phyloP scores from a whole-genome alignment of 2,329 filamentous ascomycete species.

The Tolypocladium tropicale region DNA sequence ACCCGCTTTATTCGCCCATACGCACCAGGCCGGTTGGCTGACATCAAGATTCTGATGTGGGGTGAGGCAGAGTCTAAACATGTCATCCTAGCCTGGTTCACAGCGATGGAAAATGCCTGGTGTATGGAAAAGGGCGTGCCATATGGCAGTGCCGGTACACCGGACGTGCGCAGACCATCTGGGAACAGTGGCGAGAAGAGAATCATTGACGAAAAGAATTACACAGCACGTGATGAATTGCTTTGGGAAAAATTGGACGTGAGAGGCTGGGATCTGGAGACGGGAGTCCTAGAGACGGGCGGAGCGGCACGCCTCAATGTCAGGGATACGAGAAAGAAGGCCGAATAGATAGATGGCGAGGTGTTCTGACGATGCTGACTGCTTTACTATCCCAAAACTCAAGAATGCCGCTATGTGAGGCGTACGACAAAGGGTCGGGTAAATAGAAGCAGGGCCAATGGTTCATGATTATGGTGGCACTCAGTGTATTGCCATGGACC shows the following conservation, averaged over 20 bases:
- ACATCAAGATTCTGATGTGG: conserved; percentile 26
- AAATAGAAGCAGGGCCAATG: too few relatives aligned
- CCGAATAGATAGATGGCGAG: neutral
- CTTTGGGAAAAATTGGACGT: conserved; percentile 17
- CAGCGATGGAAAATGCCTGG: conserved; percentile 26
- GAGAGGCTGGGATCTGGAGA: conserved; percentile 23
- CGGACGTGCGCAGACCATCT: neutral
- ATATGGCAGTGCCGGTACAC: conserved; percentile 7
- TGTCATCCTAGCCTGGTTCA: conserved; percentile 25
- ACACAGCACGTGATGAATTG: conserved; percentile 5
- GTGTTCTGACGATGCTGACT: neutral
- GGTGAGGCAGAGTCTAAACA: conserved; percentile 16
- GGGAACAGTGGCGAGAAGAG: neutral
- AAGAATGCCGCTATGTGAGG: too few relatives aligned
- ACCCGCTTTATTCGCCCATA: conserved; percentile 19
- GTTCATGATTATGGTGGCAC: too few relatives aligned
- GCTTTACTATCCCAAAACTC: too few relatives aligned
- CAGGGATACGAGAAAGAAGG: neutral
- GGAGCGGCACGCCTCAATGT: conserved; percentile 20
- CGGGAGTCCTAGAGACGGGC: conserved; percentile 25
- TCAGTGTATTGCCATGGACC: too few relatives aligned
- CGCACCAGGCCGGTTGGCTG: conserved; percentile 6
- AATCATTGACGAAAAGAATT: neutral
- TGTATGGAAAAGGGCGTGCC: conserved; percentile 13
- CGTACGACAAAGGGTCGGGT: too few relatives aligned